A percentile compares a stretch with the other conserved stretches of the same genome.
These are phyloP conservation scores for Nemophila menziesii DNA, from an alignment of 257 asterid genomes.

Conservation along the genomic window DNA sequence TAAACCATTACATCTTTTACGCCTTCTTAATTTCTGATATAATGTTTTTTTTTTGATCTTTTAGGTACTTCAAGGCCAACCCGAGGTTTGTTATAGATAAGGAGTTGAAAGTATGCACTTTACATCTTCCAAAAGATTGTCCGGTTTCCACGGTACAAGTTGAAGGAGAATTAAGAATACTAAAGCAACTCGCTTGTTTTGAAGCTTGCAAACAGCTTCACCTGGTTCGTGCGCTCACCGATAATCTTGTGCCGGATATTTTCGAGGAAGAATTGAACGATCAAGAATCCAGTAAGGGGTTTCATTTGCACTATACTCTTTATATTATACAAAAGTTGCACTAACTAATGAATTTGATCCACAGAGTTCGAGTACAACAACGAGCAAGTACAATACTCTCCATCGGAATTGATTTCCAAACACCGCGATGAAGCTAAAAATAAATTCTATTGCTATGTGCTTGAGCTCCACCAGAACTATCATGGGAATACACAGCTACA, in stretches of 20 bases:
- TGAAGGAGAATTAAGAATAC: conserved; percentile 23
- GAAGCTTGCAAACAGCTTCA: conserved; percentile 86
- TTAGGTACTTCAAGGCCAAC: conserved; percentile 63
- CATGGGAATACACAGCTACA: conserved; percentile 28
- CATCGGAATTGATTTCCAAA: conserved; percentile 50
- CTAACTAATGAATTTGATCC: neutral
- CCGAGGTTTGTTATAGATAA: conserved; percentile 44
- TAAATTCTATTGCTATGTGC: conserved; percentile 33
- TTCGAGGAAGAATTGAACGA: conserved; percentile 43
- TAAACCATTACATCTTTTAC: neutral
- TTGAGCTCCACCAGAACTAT: conserved; percentile 29
- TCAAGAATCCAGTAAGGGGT: conserved; percentile 40
- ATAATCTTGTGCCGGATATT: conserved; percentile 64
- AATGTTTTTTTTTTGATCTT: conserved; percentile 6
- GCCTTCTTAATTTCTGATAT: neutral
- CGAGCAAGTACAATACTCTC: conserved; percentile 34
- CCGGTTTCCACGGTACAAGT: conserved; percentile 34
- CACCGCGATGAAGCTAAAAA: conserved; percentile 9
- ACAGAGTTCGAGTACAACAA: conserved; percentile 27
- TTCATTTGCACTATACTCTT: neutral
- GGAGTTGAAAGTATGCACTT: conserved; percentile 31
- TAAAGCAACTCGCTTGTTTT: conserved; percentile 66
- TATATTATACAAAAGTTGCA: neutral
- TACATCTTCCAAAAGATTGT: conserved; percentile 63
- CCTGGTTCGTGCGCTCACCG: conserved; percentile 46